Evolutionary conservation across 345 rosid genomes (phyloP), one percentile per base, ranked within the genome.

Genomic region (Gossypium longicalyx): DNA sequence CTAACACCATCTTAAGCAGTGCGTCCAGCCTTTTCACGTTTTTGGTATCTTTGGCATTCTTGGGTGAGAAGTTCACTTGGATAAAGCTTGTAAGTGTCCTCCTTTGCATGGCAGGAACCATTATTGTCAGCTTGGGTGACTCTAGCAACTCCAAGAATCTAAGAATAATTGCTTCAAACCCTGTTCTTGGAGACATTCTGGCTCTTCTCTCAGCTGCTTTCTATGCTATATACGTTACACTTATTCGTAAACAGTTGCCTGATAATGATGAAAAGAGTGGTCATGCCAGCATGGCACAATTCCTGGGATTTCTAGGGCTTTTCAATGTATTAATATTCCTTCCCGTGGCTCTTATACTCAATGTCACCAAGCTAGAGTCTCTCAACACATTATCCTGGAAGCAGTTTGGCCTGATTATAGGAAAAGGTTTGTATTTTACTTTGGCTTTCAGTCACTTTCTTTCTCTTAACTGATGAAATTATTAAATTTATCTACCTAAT

Each of bases 51-150:
- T 73, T 95, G 25, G 82, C 75, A 65, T 86, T 90, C 84, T 71
- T 95, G 83, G 94, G 94, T 4, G 99, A 92, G 83, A 95, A 73
- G 83, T 95, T 95, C 80, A 86, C 93, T 34, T 92, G 97, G 97
- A 72, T 95, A 78, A 92, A 95, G 82, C 91, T 95, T 76, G 72
- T 78, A 22, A 92, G 99, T 62, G 98, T 95, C 78, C 88, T 90
- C 78, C 96, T 95, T 56, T 95, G 99, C 81, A 95, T 92, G 99
- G 88, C 85, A 25, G 98, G 99, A 22, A 91, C 96, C 1, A 83
- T 95, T 53, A 87, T 91, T 71, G 98, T 95, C 75, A 92, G 97
- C 85, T 69, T 91, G 81, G 96, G 94, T 10, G 98, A 95, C 83
- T 86, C 97, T 29, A 44, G 88, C 12, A 97, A 91, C 82, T 85